These are phyloP conservation scores for Amylostereum chailletii DNA, from an alignment of 1,284 basidiomycete genomes.

Conservation along the genomic window DNA sequence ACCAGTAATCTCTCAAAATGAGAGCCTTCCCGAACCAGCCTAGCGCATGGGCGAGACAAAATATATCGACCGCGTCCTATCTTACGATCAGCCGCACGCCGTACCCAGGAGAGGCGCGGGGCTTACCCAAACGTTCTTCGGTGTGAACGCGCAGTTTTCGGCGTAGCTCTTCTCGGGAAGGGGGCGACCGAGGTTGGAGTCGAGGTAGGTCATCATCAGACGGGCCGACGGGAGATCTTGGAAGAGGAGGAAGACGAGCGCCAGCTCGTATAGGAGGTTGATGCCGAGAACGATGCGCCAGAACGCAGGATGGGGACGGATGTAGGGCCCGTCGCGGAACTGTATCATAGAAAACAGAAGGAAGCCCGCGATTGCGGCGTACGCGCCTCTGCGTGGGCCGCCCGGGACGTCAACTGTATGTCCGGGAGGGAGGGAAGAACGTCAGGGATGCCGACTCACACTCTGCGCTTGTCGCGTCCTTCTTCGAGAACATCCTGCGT, in stretches of 20 bases:
- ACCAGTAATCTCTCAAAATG: conserved; percentile 82
- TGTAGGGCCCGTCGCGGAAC: conserved; percentile 71
- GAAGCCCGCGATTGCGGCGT: conserved; percentile 58
- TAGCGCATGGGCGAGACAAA: conserved; percentile 72
- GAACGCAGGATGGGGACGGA: conserved; percentile 42
- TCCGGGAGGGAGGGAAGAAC: conserved; percentile 5
- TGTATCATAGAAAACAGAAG: conserved; percentile 76
- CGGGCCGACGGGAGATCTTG: conserved; percentile 75
- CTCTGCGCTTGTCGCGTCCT: conserved; percentile 66
- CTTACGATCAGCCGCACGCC: not conserved
- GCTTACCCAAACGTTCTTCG: conserved; percentile 57
- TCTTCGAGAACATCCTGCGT: conserved; percentile 73
- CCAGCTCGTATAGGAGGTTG: conserved; percentile 74
- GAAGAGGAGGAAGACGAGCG: conserved; percentile 74
- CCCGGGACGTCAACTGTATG: conserved; percentile 24
- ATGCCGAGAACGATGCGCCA: conserved; percentile 70
- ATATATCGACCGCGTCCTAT: conserved; percentile 73
- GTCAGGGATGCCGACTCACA: conserved; percentile 39
- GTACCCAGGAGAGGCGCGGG: not conserved
- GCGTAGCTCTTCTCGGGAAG: conserved; percentile 79
- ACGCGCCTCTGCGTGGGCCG: conserved; percentile 42
- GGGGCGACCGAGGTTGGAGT: conserved; percentile 60
- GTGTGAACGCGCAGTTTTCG: conserved; percentile 66
- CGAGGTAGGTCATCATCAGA: conserved; percentile 68
- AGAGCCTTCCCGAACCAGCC: conserved; percentile 86